Evolutionary conservation across 306 rosid species (phyloP), one percentile per base, ranked within the genome.

Genomic region (Vigna hirtella): DNA sequence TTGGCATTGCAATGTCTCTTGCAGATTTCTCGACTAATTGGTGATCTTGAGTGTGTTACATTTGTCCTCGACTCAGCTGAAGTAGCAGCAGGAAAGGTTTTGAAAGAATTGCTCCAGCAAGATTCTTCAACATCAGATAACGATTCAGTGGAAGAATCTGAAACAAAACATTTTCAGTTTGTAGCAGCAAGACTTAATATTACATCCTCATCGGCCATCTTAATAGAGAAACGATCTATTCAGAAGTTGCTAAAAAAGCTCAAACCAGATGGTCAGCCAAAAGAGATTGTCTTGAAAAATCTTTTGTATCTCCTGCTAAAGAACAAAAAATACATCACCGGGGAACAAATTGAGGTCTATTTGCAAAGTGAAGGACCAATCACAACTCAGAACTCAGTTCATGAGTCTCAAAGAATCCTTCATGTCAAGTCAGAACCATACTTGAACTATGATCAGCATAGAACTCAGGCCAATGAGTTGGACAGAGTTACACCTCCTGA

Each of bases 21-120:
- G 79, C 94, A 94, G 97, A 88, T 94, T 82, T 90, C 94, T 84
- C 87, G 81, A 77, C 79, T 90, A 76, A 64, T 87, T 66, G 88
- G 86, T 66, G 89, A 89, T 85, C 91, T 92, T 79, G 79, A 83
- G 56, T 64, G 76, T 58, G 86, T 84, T 47, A 82, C 87, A 30
- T 88, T 90, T 83, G 73, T 58, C 74, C 81, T 92, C 30, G 86
- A 92, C 70, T 77, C 92, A 71, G 83, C 78, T 58, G 98, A 89
- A 73, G 96, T 81, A 83, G 96, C 83, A 81, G 90, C 92, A 55
- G 94, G 96, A 82, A 88, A 77, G 88, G 83, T 82, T 63, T 7
- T 90, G 80, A 80, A 70, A 59, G 81, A 87, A 43, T 71, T 90
- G 86, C 82, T 92, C 66, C 88, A 86, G 75, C 83, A 66, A 70